Evolutionary conservation across 176 grass and related monocot species (phyloP), one percentile per base, ranked within the genome.

Genomic region (Oryza meridionalis): DNA sequence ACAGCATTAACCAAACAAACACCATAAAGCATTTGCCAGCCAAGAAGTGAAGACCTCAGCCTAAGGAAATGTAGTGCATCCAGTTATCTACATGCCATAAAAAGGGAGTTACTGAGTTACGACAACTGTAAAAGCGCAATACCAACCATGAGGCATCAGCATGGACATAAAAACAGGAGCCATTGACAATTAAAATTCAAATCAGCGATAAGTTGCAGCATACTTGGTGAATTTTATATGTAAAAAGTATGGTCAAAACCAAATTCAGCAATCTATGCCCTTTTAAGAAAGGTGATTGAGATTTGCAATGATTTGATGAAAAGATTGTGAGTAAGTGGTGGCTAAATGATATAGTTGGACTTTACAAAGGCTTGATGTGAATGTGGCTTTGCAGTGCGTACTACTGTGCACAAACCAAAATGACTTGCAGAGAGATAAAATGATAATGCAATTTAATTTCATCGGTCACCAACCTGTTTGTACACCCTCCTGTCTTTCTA

Each of bases 171-270:
- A 72, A 13, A 7, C 6, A 16, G 35, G 51, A 3, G 29, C 1
- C 31, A 43, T 78, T 51, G 51, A n/a, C 38, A 26, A 65, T 26
- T 5, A 11, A 49, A 78, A n/a, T 64, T 65, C 27, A 49, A 76
- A 40, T 80, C 64, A 80, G 49, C 68, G 44, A 68, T 19, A 66
- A 65, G 13, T 73, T 26, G 72, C 62, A 84, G 77, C 25, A 45
- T 45, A 79, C 62, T 25, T 51, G 9, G 61, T 77, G 55, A 84
- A 35, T 44, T 70, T 29, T n/a, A 59, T 55, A 29, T 10, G 24
- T 15, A 73, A 64, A 67, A n/a, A 19, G n/a, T 67, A 43, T 15
- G 22, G 16, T 29, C 11, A 77, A 21, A 50, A 38, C 27, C 49
- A 61, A 44, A 72, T 72, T 43, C 40, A 71, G 15, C 40, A 62